These are phyloP conservation scores for Cronartium quercuum DNA, from an alignment of 1,284 basidiomycete species.

Conservation along the genomic window DNA sequence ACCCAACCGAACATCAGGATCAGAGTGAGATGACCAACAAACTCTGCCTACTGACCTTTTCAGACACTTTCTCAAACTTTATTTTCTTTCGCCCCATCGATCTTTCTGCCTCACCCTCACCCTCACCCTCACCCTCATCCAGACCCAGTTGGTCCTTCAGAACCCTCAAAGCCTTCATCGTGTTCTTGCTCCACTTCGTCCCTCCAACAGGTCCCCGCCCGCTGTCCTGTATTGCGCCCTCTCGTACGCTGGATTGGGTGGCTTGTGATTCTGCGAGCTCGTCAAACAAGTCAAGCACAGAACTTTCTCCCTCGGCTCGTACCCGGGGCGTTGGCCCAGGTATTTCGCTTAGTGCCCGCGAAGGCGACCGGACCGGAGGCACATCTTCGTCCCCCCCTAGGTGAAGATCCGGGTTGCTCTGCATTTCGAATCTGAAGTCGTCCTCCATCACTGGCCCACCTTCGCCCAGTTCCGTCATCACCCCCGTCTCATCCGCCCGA, in stretches of 20 bases:
- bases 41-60: conserved; percentile 11
- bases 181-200: conserved; percentile 29
- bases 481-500: conserved; percentile 1
- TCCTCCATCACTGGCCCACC: conserved; percentile 13
- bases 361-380: background rate
- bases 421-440: conserved; percentile 1
- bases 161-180: conserved; percentile 19
- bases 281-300: conserved; percentile 25
- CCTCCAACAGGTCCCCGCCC: background rate
- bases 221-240: background rate
- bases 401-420: background rate
- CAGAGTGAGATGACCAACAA: background rate
- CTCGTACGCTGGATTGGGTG: background rate
- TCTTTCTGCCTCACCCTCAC: too few relatives aligned
- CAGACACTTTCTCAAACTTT: conserved; percentile 22
- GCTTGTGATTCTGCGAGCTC: conserved; percentile 14
- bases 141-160: conserved; percentile 9
- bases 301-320: conserved; percentile 4
- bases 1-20: background rate
- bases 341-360: background rate
- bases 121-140: background rate
- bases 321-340: background rate
- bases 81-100: background rate
- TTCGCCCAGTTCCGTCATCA: background rate
- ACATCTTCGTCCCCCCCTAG: background rate